Base-by-base conservation (phyloP, 768 basidiomycete genomes). In the Panellus pusillus region DNA sequence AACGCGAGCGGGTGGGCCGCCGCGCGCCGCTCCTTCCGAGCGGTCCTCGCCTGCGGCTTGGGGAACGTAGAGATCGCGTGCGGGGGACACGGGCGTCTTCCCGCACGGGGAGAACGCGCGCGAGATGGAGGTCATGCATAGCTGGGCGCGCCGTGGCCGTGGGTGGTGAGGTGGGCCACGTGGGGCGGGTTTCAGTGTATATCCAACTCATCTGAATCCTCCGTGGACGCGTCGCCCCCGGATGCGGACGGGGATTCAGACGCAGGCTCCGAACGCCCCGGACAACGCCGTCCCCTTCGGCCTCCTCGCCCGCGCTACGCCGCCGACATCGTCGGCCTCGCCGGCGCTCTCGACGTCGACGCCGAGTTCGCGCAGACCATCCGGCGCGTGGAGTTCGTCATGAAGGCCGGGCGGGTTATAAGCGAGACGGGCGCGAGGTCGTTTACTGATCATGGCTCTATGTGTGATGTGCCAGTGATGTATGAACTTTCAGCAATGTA, bases 21-120 rank as follows among this genome's bases (percentile, higher is more conserved):
- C 32, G 70, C 70, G 5, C 58, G 47, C 65, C 67, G 6, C 82
- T 77, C 12, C 61, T 86, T n/a, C n/a, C n/a, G n/a, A n/a, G n/a
- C n/a, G n/a, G n/a, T n/a, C n/a, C n/a, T n/a, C n/a, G n/a, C n/a
- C n/a, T n/a, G n/a, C n/a, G n/a, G n/a, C n/a, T n/a, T n/a, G n/a
- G 73, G 78, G 9, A 73, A 74, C 49, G 45, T 66, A 15, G 47
- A 58, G 6, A 74, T 87, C 47, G 82, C 82, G 7, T 81, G 80
- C 62, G 84, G 84, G 7, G 83, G 83, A 87, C 65, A 87, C 84
- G 2, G 85, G 84, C 9, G 76, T 78, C 2, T 87, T 86, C 64
- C 60, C 77, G 15, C 85, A 85, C 61, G 84, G 83, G 1, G 69
- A 74, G 57, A 87, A 87, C 61, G 75, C 79, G 24, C 66, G 79